Base-by-base conservation (phyloP, 805 yeast species). In the Priceomyces haplophilus region DNA sequence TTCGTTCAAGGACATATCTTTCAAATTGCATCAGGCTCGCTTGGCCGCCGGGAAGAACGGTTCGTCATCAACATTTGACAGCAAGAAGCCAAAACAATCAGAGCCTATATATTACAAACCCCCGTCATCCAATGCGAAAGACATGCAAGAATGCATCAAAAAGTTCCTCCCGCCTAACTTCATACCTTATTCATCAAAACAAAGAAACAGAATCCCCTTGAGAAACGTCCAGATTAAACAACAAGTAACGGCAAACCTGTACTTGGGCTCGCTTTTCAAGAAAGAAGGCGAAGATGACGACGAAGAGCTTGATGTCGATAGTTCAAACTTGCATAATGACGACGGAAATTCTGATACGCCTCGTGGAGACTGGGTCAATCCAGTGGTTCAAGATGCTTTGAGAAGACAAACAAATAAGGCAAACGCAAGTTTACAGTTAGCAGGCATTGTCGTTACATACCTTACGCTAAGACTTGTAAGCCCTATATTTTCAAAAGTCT, bases 321-420 rank as follows among this genome's bases (percentile, higher is more conserved):
- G 25, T 11, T 19, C 24, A n/a, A 18, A 3, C 16, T 17, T 29
- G 15, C 16, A 16, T 5, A 21, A n/a, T n/a, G n/a, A n/a, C n/a
- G n/a, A n/a, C n/a, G n/a, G n/a, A n/a, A 17, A 20, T 8, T 24
- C 27, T 6, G n/a, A 12, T 6, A 15, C 15, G 5, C 59, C 63
- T 3, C 48, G 54, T 15, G 61, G 65, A 3, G 68, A 65, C 23
- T 67, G 75, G 73, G 52, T 53, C 10, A 64, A 62, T 46, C 78
- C 79, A 2, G 63, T 71, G 37, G 66, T 77, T 44, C 59, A 58
- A 38, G 56, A 65, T 29, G 82, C 82, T 1, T 56, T 75, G 40
- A 36, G 59, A 3, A 52, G 82, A 27, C 77, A 75, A 45, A 62
- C 67, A 2, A 71, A 73, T 48, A 65, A 64, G 45, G 75, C 73